These are phyloP conservation scores for Geoglossum cookeanum DNA, from an alignment of 2,329 filamentous ascomycete species.

Conservation along the genomic window DNA sequence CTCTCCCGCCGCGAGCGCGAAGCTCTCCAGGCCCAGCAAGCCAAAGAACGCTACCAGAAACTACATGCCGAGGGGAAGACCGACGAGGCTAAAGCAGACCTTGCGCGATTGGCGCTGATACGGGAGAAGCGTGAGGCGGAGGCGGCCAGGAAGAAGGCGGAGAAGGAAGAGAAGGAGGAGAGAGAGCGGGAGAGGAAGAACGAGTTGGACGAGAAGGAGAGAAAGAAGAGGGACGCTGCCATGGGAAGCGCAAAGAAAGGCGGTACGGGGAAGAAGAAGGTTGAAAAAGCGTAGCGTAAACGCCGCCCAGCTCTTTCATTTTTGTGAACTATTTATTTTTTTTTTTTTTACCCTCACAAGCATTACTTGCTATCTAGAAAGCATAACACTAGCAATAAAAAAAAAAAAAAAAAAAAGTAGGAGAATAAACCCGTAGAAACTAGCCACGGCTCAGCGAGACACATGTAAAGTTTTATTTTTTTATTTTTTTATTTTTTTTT, in stretches of 20 bases:
- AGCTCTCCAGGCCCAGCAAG: conserved; percentile 68
- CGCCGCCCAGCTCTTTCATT: no score
- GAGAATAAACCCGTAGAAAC: no score
- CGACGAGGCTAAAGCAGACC: conserved; percentile 77
- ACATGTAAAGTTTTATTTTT: no score
- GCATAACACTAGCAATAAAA: no score
- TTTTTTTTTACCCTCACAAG: no score
- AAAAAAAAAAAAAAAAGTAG: no score
- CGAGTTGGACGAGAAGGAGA: conserved; percentile 21
- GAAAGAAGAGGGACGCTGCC: conserved; percentile 24
- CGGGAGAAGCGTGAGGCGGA: conserved; percentile 74
- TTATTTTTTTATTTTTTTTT: no score
- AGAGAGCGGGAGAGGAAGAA: conserved; percentile 25
- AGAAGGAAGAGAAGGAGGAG: conserved; percentile 35
- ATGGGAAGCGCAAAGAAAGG: conserved; percentile 24
- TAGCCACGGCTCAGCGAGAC: no score
- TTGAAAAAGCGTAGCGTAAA: conserved; percentile 6
- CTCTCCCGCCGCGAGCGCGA: conserved; percentile 52
- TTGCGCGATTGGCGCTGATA: conserved; percentile 66
- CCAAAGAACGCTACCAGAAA: conserved; percentile 80
- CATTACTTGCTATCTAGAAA: no score
- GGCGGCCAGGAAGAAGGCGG: conserved; percentile 60
- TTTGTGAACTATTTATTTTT: no score
- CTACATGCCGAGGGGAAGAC: conserved; percentile 90
- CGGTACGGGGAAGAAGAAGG: conserved; percentile 25